Base-by-base conservation (phyloP, 805 yeast species). In the Metschnikowia continentalis region DNA sequence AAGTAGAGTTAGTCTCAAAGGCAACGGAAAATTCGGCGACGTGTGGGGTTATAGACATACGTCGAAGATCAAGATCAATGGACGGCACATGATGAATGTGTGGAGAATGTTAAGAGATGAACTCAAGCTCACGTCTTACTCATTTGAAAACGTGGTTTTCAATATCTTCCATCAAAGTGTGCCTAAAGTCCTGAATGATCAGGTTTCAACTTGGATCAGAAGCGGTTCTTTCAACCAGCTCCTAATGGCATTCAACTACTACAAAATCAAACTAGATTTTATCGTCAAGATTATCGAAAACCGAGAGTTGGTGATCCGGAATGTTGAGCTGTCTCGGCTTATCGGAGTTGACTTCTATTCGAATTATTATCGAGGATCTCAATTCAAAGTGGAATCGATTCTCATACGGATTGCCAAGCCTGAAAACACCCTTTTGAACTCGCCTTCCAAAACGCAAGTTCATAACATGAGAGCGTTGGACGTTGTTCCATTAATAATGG, bases 281-380 rank as follows among this genome's bases (percentile, higher is more conserved):
- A 79, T 74, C 35, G 62, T 74, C 54, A 59, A 76, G 51, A 65
- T 90, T 1, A 62, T 89, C 5, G 77, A 75, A 4, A 74, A 78
- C 20, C 83, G 81, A 49, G 96, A 90, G 58, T 60, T 88, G 4
- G 73, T 92, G 2, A 75, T 83, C 11, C 76, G 84, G 57, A 88
- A 86, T 19, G 80, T 86, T 13, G 98, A 91, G 58, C 88, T 88
- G 65, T 88, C 97, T 0, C 73, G 96, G 43, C 66, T 94, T 32
- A 77, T 90, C 20, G 99, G 99, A 0, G 81, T 94, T 26, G 98
- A 94, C 59, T 94, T 90, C 64, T 79, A 83, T 62, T 89, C 97
- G 2, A 89, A 90, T 7, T 81, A 87, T 53, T 86, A 88, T 47
- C 67, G 99, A 52, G 99, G 99, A 0, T 92, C 98, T 0, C 99